A percentile compares a stretch with the other conserved stretches of the same genome.
Evolutionary conservation across 148 eudicot species (phyloP).

Genomic region (Salicornia ramosissima): DNA sequence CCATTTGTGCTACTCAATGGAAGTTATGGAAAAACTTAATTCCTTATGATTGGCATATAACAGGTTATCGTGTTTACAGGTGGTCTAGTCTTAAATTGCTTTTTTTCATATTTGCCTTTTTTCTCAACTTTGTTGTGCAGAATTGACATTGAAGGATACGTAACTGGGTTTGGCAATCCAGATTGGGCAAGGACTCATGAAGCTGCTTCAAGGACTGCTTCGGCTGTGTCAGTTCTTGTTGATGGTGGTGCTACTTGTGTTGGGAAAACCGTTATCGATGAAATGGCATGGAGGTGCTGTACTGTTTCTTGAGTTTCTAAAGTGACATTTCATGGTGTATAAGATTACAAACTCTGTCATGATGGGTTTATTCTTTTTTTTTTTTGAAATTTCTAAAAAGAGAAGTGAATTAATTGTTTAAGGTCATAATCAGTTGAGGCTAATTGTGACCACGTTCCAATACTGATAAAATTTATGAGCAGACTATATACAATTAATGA

Average conservation of each 20-base stretch:
- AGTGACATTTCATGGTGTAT: not conserved
- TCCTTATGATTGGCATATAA: not conserved
- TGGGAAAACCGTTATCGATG: slow-evolving; percentile 83
- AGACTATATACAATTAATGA: no score
- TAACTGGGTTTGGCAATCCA: slow-evolving; percentile 85
- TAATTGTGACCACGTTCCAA: no score
- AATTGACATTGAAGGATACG: slow-evolving; percentile 73
- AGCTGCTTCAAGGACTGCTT: slow-evolving; percentile 67
- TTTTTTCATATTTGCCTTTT: not conserved
- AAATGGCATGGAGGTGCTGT: slow-evolving; percentile 83
- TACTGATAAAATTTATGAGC: no score
- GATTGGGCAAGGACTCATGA: slow-evolving; percentile 88
- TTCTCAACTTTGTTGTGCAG: slow-evolving; percentile 32
- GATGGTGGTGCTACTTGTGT: slow-evolving; percentile 97
- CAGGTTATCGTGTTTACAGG: not conserved
- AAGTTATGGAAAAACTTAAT: not conserved
- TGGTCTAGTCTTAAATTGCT: not conserved
- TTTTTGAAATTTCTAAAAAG: no score
- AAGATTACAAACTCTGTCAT: not conserved
- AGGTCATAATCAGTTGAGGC: no score
- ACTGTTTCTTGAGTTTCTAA: slow-evolving; percentile 13
- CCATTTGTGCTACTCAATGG: not conserved
- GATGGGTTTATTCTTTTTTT: no score
- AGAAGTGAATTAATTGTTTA: no score
- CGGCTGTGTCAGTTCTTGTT: slow-evolving; percentile 63